Evolutionary conservation across 805 yeast species (phyloP).

Genomic region (Komagataella pastoris): DNA sequence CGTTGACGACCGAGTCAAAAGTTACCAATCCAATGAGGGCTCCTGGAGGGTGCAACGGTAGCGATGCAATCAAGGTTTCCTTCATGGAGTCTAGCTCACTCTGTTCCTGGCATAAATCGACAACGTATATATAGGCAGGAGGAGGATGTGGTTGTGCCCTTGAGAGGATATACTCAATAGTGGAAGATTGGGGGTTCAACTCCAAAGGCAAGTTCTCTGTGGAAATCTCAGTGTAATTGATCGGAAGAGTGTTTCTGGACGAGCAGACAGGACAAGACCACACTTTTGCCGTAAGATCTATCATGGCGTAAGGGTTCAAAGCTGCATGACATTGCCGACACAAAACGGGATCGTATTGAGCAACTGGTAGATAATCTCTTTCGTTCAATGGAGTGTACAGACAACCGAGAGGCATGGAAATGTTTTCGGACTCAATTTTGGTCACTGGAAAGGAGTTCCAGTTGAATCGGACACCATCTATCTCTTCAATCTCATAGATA

Average conservation of each 20-base stretch:
- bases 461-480: conserved; percentile 57
- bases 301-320: conserved; percentile 74
- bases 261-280: conserved; percentile 86
- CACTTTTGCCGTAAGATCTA: conserved; percentile 59
- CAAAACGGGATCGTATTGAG: conserved; percentile 73
- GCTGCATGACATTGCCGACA: conserved; percentile 81
- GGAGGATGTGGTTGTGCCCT: conserved; percentile 54
- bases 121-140: conserved; percentile 75
- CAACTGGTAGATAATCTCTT: conserved; percentile 62
- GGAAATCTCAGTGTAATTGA: conserved; percentile 65
- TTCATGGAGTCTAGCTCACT: conserved; percentile 78
- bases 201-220: conserved; percentile 75
- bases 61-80: conserved; percentile 63
- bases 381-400: conserved; percentile 87
- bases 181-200: conserved; percentile 50
- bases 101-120: conserved; percentile 82
- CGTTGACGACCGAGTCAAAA: conserved; percentile 80
- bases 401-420: conserved; percentile 90
- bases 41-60: conserved; percentile 77
- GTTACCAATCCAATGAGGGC: conserved; percentile 82
- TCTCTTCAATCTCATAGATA: conserved; percentile 47
- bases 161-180: conserved; percentile 75
- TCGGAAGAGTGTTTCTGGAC: conserved; percentile 67
- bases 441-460: conserved; percentile 88
- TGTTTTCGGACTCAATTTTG: conserved; percentile 76